A percentile compares a stretch with the other conserved stretches of the same genome.
These are phyloP conservation scores for Sphagnum contortum DNA, from an alignment of 225 moss, liverwort and hornwort species.

Conservation along the genomic window DNA sequence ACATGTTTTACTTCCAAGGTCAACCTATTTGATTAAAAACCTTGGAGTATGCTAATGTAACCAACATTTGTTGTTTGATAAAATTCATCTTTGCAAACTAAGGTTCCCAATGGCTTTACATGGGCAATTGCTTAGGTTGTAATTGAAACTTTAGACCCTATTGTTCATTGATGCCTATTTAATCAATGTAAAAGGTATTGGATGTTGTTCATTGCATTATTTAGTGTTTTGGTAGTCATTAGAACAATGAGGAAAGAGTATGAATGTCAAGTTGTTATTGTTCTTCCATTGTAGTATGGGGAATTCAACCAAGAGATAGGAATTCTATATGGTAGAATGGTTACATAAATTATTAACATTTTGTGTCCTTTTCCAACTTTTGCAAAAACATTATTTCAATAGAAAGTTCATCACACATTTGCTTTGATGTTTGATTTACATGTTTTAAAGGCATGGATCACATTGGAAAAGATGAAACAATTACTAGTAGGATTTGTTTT, in stretches of 20 bases:
- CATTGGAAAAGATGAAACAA: background rate
- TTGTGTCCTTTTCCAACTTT: background rate
- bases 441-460: conserved; percentile 3
- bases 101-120: too few relatives aligned
- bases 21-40: too few relatives aligned
- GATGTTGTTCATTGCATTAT: too few relatives aligned
- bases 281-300: background rate
- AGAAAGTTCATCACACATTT: background rate
- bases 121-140: too few relatives aligned
- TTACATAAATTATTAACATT: background rate
- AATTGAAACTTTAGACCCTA: too few relatives aligned
- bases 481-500: too few relatives aligned
- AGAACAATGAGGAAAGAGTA: background rate
- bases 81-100: background rate
- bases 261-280: background rate
- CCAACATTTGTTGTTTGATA: conserved; percentile 1
- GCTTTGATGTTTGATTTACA: conserved; percentile 3
- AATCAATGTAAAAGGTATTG: too few relatives aligned
- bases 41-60: background rate
- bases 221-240: background rate
- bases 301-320: background rate
- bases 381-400: too few relatives aligned
- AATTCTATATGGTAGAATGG: conserved; percentile 1
- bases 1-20: too few relatives aligned
- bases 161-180: too few relatives aligned